Conservation (phyloP, 371 early-diverging fungal species). For the Mucor mucedo region DNA sequence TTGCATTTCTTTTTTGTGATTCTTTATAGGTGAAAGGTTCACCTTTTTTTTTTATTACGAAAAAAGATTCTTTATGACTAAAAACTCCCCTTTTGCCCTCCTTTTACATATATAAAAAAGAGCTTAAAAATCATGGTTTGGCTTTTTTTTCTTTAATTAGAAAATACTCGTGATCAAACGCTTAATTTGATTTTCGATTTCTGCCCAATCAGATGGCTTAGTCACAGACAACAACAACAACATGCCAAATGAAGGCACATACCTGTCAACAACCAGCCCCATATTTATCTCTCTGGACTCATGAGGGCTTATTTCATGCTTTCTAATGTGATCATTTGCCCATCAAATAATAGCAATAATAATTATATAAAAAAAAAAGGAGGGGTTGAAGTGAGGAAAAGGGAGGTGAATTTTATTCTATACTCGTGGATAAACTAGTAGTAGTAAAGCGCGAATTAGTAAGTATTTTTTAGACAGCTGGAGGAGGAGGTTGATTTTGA, state of each 20-base stretch:
- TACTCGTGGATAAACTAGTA: neutral
- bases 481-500: constrained; percentile 18
- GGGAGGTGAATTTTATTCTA: too few species aligned
- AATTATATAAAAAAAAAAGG: neutral
- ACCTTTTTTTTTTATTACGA: neutral
- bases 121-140: neutral
- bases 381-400: neutral
- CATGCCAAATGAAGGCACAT: neutral
- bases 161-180: constrained; percentile 2
- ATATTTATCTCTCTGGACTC: neutral
- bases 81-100: neutral
- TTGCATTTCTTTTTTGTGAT: neutral
- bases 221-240: neutral
- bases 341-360: too few species aligned
- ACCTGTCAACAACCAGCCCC: constrained; percentile 2
- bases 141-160: neutral
- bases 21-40: neutral
- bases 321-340: neutral
- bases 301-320: neutral
- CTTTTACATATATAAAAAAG: constrained; percentile 8
- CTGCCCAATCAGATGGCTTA: neutral
- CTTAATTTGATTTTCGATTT: constrained; percentile 1
- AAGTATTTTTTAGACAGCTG: constrained; percentile 16
- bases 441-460: too few species aligned
- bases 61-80: neutral